Evolutionary conservation across 106 monocot species (phyloP).

Genomic region (Dendrobium catenatum): DNA sequence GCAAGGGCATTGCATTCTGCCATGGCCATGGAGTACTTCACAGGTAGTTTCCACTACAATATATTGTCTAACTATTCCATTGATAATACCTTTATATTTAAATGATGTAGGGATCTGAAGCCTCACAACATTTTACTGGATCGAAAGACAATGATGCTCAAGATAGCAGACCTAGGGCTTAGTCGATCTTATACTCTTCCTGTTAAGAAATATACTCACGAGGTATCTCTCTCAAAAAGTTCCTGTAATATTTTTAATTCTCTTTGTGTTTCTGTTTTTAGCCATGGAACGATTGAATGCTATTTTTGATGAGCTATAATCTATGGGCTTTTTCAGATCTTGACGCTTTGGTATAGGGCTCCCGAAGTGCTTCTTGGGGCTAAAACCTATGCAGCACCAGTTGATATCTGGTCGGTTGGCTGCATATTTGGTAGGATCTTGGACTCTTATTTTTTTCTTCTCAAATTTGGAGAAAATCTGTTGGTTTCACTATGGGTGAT

Average conservation of each 20-base stretch:
- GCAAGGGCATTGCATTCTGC: slow-evolving; percentile 92
- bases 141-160: slow-evolving; percentile 80
- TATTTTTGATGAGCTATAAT: background rate
- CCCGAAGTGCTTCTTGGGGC: slow-evolving; percentile 32
- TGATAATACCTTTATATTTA: background rate
- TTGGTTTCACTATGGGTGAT: background rate
- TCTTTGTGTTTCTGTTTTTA: background rate
- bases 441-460: background rate
- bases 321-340: slow-evolving; percentile 5
- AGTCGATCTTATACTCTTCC: slow-evolving; percentile 82
- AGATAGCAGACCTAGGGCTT: slow-evolving; percentile 92
- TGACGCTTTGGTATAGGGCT: slow-evolving; percentile 26
- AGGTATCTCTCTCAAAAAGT: slow-evolving; percentile 28
- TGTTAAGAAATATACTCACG: slow-evolving; percentile 95
- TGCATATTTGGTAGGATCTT: slow-evolving; percentile 20
- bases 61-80: background rate
- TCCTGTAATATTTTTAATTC: background rate
- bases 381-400: slow-evolving; percentile 18
- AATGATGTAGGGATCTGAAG: slow-evolving; percentile 65
- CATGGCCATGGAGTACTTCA: slow-evolving; percentile 91
- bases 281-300: background rate
- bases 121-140: slow-evolving; percentile 97
- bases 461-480: too few relatives aligned
- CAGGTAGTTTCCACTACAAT: slow-evolving; percentile 27
- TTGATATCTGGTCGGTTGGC: slow-evolving; percentile 27